Conservation (phyloP, 805 yeast species). For the Maudiozyma turicensis region DNA sequence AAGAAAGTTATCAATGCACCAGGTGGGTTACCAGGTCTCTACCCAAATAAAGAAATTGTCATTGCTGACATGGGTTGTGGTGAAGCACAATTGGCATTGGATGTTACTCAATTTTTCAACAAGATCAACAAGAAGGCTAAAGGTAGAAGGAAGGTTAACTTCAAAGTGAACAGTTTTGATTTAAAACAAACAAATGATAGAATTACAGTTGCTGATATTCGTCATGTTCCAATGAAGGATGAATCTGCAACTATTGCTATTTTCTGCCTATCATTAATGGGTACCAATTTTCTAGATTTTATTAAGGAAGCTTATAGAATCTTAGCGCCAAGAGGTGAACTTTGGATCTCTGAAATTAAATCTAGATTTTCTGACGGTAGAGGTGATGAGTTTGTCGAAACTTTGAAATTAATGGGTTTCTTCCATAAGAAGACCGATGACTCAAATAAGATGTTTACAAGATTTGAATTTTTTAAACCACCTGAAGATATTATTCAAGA, state of each 20-base stretch:
- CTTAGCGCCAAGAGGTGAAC: constrained; percentile 81
- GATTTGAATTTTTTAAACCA: constrained; percentile 91
- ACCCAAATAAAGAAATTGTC: constrained; percentile 44
- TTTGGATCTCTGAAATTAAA: constrained; percentile 97
- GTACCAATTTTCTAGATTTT: constrained; percentile 90
- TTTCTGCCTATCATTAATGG: constrained; percentile 93
- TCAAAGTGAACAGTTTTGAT: constrained; percentile 82
- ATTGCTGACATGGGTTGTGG: constrained; percentile 99
- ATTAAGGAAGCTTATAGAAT: constrained; percentile 82
- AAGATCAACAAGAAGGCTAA: constrained; percentile 27
- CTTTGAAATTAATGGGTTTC: constrained; percentile 70
- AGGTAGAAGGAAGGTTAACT: constrained; percentile 34
- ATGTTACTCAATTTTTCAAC: constrained; percentile 44
- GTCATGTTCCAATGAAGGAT: constrained; percentile 75
- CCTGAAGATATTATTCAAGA: constrained; percentile 56
- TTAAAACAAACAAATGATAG: constrained; percentile 79
- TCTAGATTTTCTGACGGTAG: constrained; percentile 72
- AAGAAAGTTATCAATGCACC: constrained; percentile 79
- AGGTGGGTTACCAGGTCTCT: constrained; percentile 82
- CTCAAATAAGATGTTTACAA: constrained; percentile 82
- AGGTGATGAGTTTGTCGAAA: constrained; percentile 73
- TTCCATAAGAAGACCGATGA: constrained; percentile 84
- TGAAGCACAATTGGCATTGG: constrained; percentile 78
- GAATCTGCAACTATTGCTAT: constrained; percentile 78
- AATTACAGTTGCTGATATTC: constrained; percentile 94